phyloP scores from a whole-genome alignment of 805 yeast species.

The Ogataea allantospora region DNA sequence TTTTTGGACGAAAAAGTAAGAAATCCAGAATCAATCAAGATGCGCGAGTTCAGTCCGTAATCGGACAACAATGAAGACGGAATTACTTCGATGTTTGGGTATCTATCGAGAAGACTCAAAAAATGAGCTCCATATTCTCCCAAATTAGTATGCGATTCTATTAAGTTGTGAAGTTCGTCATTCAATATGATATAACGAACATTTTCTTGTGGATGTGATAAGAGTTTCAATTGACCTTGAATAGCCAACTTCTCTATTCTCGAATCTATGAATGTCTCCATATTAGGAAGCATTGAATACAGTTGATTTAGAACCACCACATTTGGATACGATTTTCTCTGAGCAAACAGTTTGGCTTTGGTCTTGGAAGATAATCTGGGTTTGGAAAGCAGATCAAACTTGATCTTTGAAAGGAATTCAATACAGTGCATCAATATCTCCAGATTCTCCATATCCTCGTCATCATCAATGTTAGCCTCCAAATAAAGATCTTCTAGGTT shows the following conservation, averaged over 20 bases:
- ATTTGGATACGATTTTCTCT: conserved; percentile 34
- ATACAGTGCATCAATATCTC: conserved; percentile 20
- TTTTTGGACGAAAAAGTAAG: conserved; percentile 40
- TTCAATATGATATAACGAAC: conserved; percentile 27
- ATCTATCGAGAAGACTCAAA: conserved; percentile 17
- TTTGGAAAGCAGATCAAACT: conserved; percentile 24
- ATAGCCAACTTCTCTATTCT: conserved; percentile 39
- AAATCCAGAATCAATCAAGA: conserved; percentile 41
- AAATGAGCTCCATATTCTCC: conserved; percentile 16
- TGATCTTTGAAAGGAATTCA: conserved; percentile 17
- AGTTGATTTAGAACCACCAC: conserved; percentile 46
- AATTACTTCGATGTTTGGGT: conserved; percentile 26
- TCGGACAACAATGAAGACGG: conserved; percentile 21
- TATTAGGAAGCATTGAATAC: conserved; percentile 44
- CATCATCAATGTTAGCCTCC: conserved; percentile 16
- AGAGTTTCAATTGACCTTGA: conserved; percentile 36
- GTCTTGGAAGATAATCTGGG: conserved; percentile 24
- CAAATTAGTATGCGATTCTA: conserved; percentile 5
- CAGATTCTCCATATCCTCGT: conserved; percentile 15
- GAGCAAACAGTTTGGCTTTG: conserved; percentile 19
- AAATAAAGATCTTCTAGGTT: conserved; percentile 7
- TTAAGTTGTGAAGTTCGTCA: conserved; percentile 20
- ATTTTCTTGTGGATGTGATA: conserved; percentile 18
- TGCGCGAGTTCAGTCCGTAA: conserved; percentile 28
- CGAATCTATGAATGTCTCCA: conserved; percentile 52